Percentiles rank a stretch among this genome's conserved stretches.
Evolutionary conservation across 2,329 filamentous ascomycete species (phyloP).

Genomic region (Penicillium sp.): DNA sequence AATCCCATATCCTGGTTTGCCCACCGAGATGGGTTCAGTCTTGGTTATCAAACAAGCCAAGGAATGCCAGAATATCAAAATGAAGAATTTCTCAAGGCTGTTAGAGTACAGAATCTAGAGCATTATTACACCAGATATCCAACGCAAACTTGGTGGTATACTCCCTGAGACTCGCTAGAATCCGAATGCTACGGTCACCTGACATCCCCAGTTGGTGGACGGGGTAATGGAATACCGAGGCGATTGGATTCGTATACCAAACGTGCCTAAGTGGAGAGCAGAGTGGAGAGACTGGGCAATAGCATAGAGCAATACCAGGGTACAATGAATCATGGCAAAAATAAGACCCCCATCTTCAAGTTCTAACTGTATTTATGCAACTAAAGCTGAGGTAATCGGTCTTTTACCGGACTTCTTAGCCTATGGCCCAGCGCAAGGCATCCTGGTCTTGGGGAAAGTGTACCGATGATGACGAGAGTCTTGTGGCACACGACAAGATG

Average conservation of each 20-base stretch:
- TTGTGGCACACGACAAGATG: conserved; percentile 11
- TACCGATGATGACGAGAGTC: conserved; percentile 2
- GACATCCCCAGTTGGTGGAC: neutral
- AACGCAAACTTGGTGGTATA: neutral
- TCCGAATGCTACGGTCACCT: neutral
- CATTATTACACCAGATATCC: no score
- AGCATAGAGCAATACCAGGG: neutral
- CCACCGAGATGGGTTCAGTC: no score
- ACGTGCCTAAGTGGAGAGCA: neutral
- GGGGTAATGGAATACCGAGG: neutral
- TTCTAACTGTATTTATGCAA: no score
- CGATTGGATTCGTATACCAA: neutral
- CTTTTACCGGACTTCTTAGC: neutral
- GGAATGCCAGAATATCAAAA: no score
- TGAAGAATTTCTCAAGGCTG: no score
- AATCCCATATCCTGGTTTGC: no score
- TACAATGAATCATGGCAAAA: neutral
- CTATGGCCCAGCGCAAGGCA: neutral
- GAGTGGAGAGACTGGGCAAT: neutral
- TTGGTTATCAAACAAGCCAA: no score
- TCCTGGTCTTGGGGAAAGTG: neutral
- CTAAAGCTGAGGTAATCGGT: neutral
- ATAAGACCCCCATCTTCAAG: no score
- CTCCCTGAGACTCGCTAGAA: neutral
- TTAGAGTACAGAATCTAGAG: no score